Conservation (phyloP, 129 eudicot species). For the Scalesia atractyloides region DNA sequence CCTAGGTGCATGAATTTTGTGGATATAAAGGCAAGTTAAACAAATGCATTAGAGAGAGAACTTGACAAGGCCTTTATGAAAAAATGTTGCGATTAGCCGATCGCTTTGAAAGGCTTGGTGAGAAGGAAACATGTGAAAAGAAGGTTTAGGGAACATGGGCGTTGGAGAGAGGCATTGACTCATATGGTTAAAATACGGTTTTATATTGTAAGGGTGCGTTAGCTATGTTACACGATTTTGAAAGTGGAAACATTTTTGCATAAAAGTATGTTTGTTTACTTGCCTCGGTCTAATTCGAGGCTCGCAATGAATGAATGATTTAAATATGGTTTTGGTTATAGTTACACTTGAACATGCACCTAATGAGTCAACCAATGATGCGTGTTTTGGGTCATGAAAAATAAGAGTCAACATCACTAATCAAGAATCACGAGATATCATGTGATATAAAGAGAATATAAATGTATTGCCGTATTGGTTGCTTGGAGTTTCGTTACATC, state of each 20-base stretch:
- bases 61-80: neutral
- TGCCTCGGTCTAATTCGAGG: neutral
- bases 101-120: neutral
- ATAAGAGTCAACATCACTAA: neutral
- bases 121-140: neutral
- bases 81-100: neutral
- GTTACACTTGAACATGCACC: neutral
- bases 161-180: neutral
- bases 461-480: neutral
- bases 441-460: neutral
- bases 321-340: neutral
- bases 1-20: constrained; percentile 6
- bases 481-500: neutral
- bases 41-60: constrained; percentile 3
- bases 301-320: neutral
- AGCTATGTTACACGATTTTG: neutral
- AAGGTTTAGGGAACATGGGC: constrained; percentile 9
- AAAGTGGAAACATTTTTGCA: neutral
- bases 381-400: neutral
- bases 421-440: neutral
- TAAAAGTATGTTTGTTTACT: constrained; percentile 3
- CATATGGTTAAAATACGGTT: neutral
- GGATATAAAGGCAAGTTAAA: neutral
- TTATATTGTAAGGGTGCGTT: neutral
- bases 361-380: neutral